phyloP scores from a whole-genome alignment of 1,139 yeast species.

The Kurtzmaniella natalensis region DNA sequence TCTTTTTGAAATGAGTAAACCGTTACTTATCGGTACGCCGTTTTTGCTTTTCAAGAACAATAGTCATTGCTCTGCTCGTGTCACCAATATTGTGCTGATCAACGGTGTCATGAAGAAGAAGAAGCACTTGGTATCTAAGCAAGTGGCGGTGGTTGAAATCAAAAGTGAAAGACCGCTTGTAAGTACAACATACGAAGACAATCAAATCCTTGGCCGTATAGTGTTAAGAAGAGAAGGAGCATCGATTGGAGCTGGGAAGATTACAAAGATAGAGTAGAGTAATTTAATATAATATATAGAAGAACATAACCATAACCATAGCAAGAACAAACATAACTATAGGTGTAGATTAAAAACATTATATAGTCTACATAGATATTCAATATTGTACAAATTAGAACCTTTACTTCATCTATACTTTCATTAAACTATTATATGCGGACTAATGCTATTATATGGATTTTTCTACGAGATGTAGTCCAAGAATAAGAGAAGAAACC shows the following conservation, averaged over 20 bases:
- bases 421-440: too few relatives aligned
- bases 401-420: too few relatives aligned
- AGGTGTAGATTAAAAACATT: too few relatives aligned
- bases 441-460: too few relatives aligned
- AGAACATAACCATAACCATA: background rate
- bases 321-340: too few relatives aligned
- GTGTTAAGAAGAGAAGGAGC: constrained; percentile 82
- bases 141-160: constrained; percentile 66
- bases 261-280: constrained; percentile 19
- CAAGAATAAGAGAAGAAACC: constrained; percentile 56
- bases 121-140: constrained; percentile 70
- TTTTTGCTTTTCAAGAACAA: constrained; percentile 81
- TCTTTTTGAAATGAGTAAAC: constrained; percentile 68
- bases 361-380: too few relatives aligned
- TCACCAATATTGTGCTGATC: constrained; percentile 52
- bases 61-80: constrained; percentile 68
- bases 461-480: constrained; percentile 48
- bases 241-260: constrained; percentile 85
- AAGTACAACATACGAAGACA: constrained; percentile 53
- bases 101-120: constrained; percentile 42
- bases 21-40: constrained; percentile 80
- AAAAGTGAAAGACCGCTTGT: constrained; percentile 56
- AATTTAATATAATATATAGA: constrained; percentile 3
- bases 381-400: background rate
- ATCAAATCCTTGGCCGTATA: constrained; percentile 69